Base-by-base conservation (phyloP, 495 filamentous ascomycete genomes). In the Hyaloscypha hepaticicola region DNA sequence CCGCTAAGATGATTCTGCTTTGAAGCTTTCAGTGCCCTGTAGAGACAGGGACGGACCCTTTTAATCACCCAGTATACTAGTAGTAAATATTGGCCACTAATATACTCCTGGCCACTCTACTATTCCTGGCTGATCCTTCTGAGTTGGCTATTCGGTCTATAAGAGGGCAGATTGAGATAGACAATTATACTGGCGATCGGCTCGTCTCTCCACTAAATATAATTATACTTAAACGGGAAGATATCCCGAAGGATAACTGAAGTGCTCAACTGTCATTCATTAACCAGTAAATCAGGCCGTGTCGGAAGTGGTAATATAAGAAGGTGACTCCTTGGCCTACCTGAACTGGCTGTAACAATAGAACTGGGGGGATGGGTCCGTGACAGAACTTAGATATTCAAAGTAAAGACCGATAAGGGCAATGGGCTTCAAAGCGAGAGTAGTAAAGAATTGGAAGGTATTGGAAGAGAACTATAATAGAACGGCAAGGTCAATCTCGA, bases 61-160 rank as follows among this genome's bases (percentile, higher is more conserved):
- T 61, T 9, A 53, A 61, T 61, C 21, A 61, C 25, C 24, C 16
- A 2, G 41, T 26, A 61, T 61, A 61, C 1, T 25, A 61, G 59
- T 21, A 3, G 24, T 25, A 61, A 61, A 61, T n/a, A 26, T 33
- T 52, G 24, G 59, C 25, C 41, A 61, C 45, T 61, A 53, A 60
- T 50, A 50, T 50, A 38, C 41, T 25, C 25, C 24, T 61, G 59
- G 45, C 31, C 24, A 61, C 52, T 21, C 41, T 61, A 41, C 21
- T 61, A 61, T 52, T 60, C 58, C 26, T 61, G 59, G 41, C 45
- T 61, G 27, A 61, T 61, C 59, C 41, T 48, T 53, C 59, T 48
- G 33, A 61, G 41, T 52, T 52, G 25, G 48, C 48, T 38, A 51
- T 21, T 61, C 49, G 24, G 31, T 55, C 28, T 49, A 31, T 45